Conservation (phyloP, 1,139 yeast genomes). For the Yamadazyma dushanensis region DNA sequence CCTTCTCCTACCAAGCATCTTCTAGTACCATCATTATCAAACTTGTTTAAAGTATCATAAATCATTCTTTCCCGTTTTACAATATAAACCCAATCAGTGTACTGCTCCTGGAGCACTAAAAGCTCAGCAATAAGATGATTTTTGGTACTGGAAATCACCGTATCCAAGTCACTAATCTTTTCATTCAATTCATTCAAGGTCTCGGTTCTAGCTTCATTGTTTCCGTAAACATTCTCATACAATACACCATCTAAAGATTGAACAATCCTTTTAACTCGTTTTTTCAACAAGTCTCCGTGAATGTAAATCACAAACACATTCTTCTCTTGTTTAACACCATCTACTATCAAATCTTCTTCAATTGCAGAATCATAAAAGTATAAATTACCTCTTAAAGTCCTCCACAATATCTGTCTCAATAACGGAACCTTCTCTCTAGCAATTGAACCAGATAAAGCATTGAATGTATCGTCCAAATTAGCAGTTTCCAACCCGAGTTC, state of each 20-base stretch:
- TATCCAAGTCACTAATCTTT: slow-evolving; percentile 43
- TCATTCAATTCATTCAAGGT: slow-evolving; percentile 63
- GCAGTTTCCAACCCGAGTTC: slow-evolving; percentile 29
- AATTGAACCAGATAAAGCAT: slow-evolving; percentile 52
- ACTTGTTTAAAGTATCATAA: slow-evolving; percentile 72
- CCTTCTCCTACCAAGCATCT: slow-evolving; percentile 96
- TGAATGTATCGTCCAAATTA: slow-evolving; percentile 49
- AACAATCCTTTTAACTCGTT: slow-evolving; percentile 71
- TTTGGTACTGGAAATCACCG: slow-evolving; percentile 69
- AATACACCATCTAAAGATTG: slow-evolving; percentile 82
- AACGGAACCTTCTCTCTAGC: slow-evolving; percentile 44
- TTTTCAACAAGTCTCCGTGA: slow-evolving; percentile 75
- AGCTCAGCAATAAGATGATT: slow-evolving; percentile 74
- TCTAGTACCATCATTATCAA: slow-evolving; percentile 82
- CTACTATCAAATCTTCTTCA: slow-evolving; percentile 30
- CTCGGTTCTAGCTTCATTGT: slow-evolving; percentile 46
- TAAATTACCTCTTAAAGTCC: slow-evolving; percentile 55
- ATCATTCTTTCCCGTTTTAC: slow-evolving; percentile 73
- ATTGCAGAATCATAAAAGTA: slow-evolving; percentile 52
- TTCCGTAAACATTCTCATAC: slow-evolving; percentile 64
- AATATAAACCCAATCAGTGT: slow-evolving; percentile 36
- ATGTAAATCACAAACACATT: slow-evolving; percentile 82
- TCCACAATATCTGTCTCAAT: slow-evolving; percentile 54
- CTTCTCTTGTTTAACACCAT: slow-evolving; percentile 42
- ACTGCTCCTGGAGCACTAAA: slow-evolving; percentile 59